A percentile compares a stretch with the other conserved stretches of the same genome.
Evolutionary conservation across 1,139 yeast genomes (phyloP).

Genomic region (Sugiyamaella sp.): DNA sequence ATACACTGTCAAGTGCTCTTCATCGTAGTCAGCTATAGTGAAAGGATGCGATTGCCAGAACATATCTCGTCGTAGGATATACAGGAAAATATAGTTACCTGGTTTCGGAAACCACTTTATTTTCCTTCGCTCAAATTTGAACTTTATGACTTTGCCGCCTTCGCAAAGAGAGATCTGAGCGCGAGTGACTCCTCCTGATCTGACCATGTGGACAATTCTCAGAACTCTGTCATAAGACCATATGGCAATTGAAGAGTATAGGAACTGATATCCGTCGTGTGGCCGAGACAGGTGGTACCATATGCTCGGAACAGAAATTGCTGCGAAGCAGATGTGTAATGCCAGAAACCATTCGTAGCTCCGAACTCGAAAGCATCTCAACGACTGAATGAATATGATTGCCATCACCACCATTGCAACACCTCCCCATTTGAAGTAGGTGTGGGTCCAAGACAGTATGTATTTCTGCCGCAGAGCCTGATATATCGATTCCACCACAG

Average conservation of each 20-base stretch:
- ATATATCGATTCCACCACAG: constrained; percentile 25
- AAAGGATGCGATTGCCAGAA: constrained; percentile 72
- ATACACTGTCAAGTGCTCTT: constrained; percentile 20
- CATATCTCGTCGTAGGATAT: constrained; percentile 47
- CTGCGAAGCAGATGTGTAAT: constrained; percentile 62
- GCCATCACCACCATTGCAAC: constrained; percentile 25
- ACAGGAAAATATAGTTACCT: constrained; percentile 62
- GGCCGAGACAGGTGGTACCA: constrained; percentile 55
- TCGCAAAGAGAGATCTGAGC: constrained; percentile 43
- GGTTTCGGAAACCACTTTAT: constrained; percentile 50
- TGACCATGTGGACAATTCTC: constrained; percentile 14
- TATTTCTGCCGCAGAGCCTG: constrained; percentile 44
- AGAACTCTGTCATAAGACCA: constrained; percentile 45
- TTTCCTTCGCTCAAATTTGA: constrained; percentile 35
- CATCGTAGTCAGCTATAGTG: constrained; percentile 48
- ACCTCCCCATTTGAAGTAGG: constrained; percentile 40
- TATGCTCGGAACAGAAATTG: constrained; percentile 58
- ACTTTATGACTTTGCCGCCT: constrained; percentile 35
- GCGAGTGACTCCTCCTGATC: constrained; percentile 47
- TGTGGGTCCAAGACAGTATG: constrained; percentile 30
- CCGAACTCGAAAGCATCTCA: constrained; percentile 24
- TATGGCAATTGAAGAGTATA: constrained; percentile 43
- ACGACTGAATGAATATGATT: constrained; percentile 26
- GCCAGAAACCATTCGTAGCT: constrained; percentile 49
- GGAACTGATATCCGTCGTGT: constrained; percentile 39